Evolutionary conservation across 1,284 basidiomycete species (phyloP).

Genomic region (Agroathelia rolfsii): DNA sequence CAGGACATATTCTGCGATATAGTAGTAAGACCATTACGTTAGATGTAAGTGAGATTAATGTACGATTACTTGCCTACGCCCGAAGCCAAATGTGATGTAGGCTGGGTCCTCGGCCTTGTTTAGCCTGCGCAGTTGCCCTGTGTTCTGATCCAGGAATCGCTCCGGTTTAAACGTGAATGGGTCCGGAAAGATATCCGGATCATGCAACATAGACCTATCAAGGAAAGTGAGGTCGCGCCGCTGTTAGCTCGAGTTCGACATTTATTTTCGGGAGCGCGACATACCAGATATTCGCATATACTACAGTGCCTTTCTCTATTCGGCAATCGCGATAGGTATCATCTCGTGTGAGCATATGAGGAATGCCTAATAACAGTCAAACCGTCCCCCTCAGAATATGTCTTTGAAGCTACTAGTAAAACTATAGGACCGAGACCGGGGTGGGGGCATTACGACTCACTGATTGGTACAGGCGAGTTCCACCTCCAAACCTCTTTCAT

Average conservation of each 20-base stretch:
- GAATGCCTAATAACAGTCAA: conserved; percentile 31
- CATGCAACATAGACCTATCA: conserved; percentile 43
- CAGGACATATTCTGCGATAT: conserved; percentile 31
- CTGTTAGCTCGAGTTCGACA: too few relatives aligned
- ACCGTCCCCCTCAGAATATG: conserved; percentile 5
- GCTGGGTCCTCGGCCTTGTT: conserved; percentile 43
- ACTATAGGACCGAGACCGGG: too few relatives aligned
- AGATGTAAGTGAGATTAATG: too few relatives aligned
- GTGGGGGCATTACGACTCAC: too few relatives aligned
- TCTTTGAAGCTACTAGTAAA: conserved; percentile 3
- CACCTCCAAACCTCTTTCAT: not conserved
- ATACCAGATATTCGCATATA: conserved; percentile 42
- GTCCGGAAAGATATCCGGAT: conserved; percentile 33
- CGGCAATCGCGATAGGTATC: conserved; percentile 42
- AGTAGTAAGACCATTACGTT: too few relatives aligned
- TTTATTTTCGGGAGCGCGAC: too few relatives aligned
- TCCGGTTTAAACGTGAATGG: conserved; percentile 36
- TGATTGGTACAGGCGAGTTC: conserved; percentile 9
- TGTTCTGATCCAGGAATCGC: conserved; percentile 29
- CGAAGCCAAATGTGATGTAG: conserved; percentile 46
- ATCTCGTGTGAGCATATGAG: conserved; percentile 43
- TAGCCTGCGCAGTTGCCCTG: not conserved
- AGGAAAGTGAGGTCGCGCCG: too few relatives aligned
- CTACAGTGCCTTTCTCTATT: conserved; percentile 40
- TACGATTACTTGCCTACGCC: conserved; percentile 37